Percentiles rank a stretch among this genome's conserved stretches.
Conservation (phyloP, 345 rosid species). For the Syzygium oleosum region DNA sequence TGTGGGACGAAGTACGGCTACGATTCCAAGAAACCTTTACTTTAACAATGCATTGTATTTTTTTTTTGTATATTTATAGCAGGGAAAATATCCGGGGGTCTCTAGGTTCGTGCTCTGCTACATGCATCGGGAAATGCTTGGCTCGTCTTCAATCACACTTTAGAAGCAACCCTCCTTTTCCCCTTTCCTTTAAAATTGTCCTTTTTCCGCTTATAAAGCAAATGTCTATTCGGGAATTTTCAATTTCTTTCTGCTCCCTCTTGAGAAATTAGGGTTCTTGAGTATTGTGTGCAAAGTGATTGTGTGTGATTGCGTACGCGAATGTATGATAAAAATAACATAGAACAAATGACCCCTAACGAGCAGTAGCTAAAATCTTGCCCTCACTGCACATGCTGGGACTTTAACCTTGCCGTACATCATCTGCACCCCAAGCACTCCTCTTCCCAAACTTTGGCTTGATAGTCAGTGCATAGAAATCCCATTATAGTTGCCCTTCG, state of each 20-base stretch:
- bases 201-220: neutral
- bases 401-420: neutral
- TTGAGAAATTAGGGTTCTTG: too few species aligned
- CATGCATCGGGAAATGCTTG: neutral
- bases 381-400: neutral
- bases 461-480: neutral
- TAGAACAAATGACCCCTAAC: too few species aligned
- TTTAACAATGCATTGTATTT: neutral
- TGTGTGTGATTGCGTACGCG: too few species aligned
- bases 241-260: too few species aligned
- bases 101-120: neutral
- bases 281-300: too few species aligned
- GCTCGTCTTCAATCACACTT: neutral
- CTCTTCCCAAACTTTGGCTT: neutral
- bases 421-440: neutral
- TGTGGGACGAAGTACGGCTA: neutral
- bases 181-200: neutral
- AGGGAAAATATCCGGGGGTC: neutral
- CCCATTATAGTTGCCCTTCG: neutral
- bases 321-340: too few species aligned
- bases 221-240: neutral
- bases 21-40: neutral
- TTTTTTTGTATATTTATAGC: neutral
- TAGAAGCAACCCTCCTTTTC: neutral
- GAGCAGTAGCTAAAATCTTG: too few species aligned